Evolutionary conservation across 257 asterid genomes (phyloP).

Genomic region (Solanum virginianum): DNA sequence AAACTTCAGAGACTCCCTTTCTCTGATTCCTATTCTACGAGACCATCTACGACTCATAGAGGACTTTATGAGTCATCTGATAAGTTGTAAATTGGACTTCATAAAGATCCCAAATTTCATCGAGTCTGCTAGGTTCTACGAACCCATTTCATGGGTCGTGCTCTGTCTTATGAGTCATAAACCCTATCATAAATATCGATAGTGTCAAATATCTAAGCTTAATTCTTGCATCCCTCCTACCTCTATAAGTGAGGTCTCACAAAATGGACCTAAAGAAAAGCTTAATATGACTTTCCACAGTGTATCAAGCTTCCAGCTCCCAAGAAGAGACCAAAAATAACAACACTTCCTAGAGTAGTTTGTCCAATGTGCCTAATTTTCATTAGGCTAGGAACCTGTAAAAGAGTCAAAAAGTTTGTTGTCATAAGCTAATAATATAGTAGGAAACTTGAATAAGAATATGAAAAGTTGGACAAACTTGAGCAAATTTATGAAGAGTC

Average conservation of each 20-base stretch:
- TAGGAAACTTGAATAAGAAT: neutral
- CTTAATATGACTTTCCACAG: slow-evolving; percentile 64
- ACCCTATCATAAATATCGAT: fast-evolving
- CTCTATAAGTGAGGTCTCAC: too few species aligned
- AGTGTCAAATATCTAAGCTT: too few species aligned
- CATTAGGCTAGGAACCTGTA: slow-evolving; percentile 77
- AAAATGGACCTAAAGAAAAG: neutral
- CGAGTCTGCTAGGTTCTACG: too few species aligned
- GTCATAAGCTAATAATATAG: neutral
- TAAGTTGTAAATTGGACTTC: too few species aligned
- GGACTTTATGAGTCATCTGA: too few species aligned
- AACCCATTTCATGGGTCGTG: too few species aligned
- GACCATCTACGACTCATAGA: too few species aligned
- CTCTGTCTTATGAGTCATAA: too few species aligned
- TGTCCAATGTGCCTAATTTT: slow-evolving; percentile 80
- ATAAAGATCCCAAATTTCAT: too few species aligned
- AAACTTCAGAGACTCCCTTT: too few species aligned
- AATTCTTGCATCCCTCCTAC: too few species aligned
- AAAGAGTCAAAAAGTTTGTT: neutral
- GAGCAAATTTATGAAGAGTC: neutral
- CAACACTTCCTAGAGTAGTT: slow-evolving; percentile 71
- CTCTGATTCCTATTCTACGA: too few species aligned
- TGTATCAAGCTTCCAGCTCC: slow-evolving; percentile 39
- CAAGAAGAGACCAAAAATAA: neutral
- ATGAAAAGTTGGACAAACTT: neutral